These are phyloP conservation scores for Diospyros lotus DNA, from an alignment of 148 eudicot genomes.

Conservation along the genomic window DNA sequence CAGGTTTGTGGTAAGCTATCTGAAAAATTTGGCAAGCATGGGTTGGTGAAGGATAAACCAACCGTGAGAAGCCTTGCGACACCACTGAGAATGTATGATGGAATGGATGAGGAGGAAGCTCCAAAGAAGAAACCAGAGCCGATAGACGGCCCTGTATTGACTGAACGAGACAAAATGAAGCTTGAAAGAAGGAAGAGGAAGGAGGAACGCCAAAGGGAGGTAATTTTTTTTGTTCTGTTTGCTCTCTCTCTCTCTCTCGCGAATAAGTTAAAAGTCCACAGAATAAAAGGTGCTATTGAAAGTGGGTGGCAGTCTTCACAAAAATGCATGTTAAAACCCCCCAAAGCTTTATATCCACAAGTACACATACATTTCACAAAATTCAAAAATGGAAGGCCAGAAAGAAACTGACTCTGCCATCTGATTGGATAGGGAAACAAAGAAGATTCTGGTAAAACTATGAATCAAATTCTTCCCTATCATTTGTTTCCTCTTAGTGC, in stretches of 20 bases:
- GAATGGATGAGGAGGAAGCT: conserved; percentile 73
- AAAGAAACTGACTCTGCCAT: no score
- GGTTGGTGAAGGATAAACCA: conserved; percentile 73
- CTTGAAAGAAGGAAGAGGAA: conserved; percentile 91
- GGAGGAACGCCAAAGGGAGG: conserved; percentile 98
- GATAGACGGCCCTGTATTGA: conserved; percentile 77
- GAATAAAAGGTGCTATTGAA: neutral
- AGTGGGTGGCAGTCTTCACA: no score
- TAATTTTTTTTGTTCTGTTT: conserved; percentile 10
- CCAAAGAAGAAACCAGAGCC: conserved; percentile 92
- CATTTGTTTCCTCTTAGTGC: no score
- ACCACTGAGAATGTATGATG: conserved; percentile 82
- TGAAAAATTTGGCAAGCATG: conserved; percentile 95
- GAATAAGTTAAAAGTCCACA: neutral
- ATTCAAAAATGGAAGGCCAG: no score
- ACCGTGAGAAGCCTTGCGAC: conserved; percentile 82
- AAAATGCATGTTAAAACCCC: no score
- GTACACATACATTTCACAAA: no score
- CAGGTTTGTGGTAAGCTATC: conserved; percentile 77
- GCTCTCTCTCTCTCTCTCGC: no score
- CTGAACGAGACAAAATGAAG: conserved; percentile 93
- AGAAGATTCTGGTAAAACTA: no score
- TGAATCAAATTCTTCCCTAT: no score
- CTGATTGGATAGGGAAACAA: no score
- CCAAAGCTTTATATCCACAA: no score